Base-by-base conservation (phyloP, 2,329 filamentous ascomycete genomes). In the Fusarium equiseti region DNA sequence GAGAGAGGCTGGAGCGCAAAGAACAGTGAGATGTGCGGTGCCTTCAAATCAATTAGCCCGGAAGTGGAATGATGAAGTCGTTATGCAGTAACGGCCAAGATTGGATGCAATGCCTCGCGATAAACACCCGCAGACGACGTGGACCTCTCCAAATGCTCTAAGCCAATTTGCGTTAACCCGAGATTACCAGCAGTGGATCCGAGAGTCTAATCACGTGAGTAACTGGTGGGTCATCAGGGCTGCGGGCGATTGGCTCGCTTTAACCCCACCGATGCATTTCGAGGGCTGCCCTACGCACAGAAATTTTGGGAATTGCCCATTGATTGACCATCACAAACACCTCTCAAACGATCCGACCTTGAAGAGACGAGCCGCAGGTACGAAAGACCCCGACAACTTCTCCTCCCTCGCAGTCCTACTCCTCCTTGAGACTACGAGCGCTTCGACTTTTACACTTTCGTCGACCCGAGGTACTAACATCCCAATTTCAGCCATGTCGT, bases 341-440 rank as follows among this genome's bases (percentile, higher is more conserved):
- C 78, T 75, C 73, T 77, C 77, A 79, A 79, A 78, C 78, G 79
- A 77, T n/a, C 79, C 79, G 75, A 79, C 75, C 74, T 77, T 77
- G 75, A 79, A 78, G 77, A 80, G 78, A 79, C 79, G 80, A 81
- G 77, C 77, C 77, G 79, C 79, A 82, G 81, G 81, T 82, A 82
- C 79, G 81, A 80, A 59, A 66, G 45, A 63, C 69, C 66, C 69
- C 70, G 67, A 73, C 69, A 63, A 72, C 50, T 64, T 65, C 68
- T 66, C 61, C 61, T 71, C 62, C 59, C 67, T 68, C 64, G 64
- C 59, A 70, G 63, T 61, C 38, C 43, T 59, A 59, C 66, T 56
- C 61, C 32, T 38, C 35, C 53, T 38, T 62, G 66, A 72, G 66
- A 71, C 53, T 54, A 70, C 74, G 68, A 75, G 68, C 59, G 63